These are phyloP conservation scores for Fraxinus albicans DNA, from an alignment of 305 asterid species.

Conservation along the genomic window DNA sequence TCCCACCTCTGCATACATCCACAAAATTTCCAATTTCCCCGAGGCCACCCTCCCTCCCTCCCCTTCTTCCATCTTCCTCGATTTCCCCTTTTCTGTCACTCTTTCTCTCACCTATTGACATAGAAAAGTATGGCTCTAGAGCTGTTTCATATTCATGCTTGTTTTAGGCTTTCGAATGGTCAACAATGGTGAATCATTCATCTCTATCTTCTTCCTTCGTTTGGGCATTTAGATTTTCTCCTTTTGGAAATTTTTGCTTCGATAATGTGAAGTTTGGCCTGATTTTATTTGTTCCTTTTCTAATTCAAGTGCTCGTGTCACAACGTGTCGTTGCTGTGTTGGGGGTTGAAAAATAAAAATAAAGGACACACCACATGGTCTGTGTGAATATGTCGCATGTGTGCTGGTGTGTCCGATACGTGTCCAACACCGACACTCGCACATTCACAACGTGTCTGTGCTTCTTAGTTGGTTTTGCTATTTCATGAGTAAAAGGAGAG, in stretches of 20 bases:
- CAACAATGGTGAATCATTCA: not conserved
- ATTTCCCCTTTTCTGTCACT: not conserved
- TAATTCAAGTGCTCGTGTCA: not conserved
- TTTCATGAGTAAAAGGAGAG: slow-evolving; percentile 23
- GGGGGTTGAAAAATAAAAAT: not conserved
- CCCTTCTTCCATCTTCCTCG: not conserved
- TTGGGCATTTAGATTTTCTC: not conserved
- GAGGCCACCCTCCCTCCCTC: not conserved
- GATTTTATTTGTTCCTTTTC: not conserved
- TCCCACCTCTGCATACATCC: not conserved
- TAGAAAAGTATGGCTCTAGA: not conserved
- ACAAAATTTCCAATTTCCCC: not conserved
- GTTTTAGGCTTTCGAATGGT: not conserved
- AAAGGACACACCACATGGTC: not conserved
- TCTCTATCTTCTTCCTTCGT: not conserved
- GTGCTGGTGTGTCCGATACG: not conserved
- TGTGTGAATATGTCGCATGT: not conserved
- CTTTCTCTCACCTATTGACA: not conserved
- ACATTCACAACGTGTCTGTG: not conserved
- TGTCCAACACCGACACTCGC: not conserved
- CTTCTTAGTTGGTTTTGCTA: not conserved
- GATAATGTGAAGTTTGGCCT: not conserved
- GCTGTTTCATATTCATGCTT: not conserved
- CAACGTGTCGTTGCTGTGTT: not conserved
- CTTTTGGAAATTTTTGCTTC: not conserved